Evolutionary conservation across 208 protist genomes (phyloP).

Genomic region (Trypanosoma vivax): DNA sequence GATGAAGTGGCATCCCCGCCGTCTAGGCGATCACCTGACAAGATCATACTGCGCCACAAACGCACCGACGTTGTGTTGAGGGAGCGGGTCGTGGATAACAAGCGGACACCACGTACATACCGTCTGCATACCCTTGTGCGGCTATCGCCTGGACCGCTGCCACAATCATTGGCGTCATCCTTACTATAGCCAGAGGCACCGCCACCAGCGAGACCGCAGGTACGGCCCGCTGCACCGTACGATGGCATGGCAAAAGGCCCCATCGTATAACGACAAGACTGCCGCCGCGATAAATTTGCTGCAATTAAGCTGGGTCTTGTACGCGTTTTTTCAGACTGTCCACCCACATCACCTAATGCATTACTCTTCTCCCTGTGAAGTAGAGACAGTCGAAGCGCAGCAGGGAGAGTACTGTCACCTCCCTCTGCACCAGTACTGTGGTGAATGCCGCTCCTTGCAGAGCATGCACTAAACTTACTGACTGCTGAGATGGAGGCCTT

Average conservation of each 20-base stretch:
- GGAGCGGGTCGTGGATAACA: constrained; percentile 48
- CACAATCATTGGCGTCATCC: neutral
- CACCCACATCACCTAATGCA: neutral
- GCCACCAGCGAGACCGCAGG: neutral
- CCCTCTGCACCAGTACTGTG: neutral
- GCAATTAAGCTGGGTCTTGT: constrained; percentile 16
- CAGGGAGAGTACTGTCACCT: neutral
- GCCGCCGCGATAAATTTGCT: constrained; percentile 1
- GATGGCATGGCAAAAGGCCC: neutral
- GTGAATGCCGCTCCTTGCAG: constrained; percentile 20
- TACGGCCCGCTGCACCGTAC: neutral
- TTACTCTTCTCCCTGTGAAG: neutral
- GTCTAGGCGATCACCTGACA: constrained; percentile 5
- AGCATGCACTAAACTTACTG: constrained; percentile 57
- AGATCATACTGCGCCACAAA: constrained; percentile 48
- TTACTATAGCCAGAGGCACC: neutral
- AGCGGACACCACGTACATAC: neutral
- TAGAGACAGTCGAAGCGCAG: constrained; percentile 5
- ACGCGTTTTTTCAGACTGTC: neutral
- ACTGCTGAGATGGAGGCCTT: constrained; percentile 76
- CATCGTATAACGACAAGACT: neutral
- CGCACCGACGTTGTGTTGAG: constrained; percentile 55
- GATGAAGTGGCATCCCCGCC: neutral
- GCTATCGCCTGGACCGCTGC: neutral
- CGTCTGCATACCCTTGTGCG: neutral